Base-by-base conservation (phyloP, 2,329 filamentous ascomycete species). In the Didymella exigua region DNA sequence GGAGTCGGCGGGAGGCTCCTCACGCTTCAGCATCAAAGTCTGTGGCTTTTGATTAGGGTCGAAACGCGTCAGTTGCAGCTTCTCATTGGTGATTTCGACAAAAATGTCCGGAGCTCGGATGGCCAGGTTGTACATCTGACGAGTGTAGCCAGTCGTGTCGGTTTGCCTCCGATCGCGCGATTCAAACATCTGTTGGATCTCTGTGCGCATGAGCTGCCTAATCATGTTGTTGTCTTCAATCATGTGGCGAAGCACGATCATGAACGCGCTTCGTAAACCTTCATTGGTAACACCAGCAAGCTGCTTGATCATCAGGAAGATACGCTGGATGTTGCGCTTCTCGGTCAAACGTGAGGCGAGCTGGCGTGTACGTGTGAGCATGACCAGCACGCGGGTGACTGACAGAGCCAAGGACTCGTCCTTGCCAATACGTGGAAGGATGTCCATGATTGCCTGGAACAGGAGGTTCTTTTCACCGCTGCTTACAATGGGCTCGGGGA, bases 291-390 rank as follows among this genome's bases (percentile, higher is more conserved):
- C 84, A 23, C 89, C 90, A 18, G 91, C 88, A 55, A 98, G 84
- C 73, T 98, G 93, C 74, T 96, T 96, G 53, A 93, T 87, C 90
- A 98, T 96, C 46, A 97, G 85, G 75, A 99, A 98, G 19, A 99
- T 80, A 24, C 91, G 85, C 69, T 95, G 90, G 43, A 99, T 81
- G 65, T 96, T 96, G 70, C 88, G 89, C 78, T 92, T 96, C 71
- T 96, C 89, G 5, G 91, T 90, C 41, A 98, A 82, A 38, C 84
- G 80, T 60, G 86, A 84, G 2, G 95, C 93, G 58, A 96, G 82
- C 13, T 85, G 80, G 45, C 91, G 88, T 56, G 86, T 85, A 19
- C 96, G 86, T 1, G 95, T 97, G 26, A 99, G 80, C 58, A 97
- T 92, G 26, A 96, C 90, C 29, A 99, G 78, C 11, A 96, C 86